Conservation (phyloP, 805 yeast genomes). For the Saturnispora diversa region DNA sequence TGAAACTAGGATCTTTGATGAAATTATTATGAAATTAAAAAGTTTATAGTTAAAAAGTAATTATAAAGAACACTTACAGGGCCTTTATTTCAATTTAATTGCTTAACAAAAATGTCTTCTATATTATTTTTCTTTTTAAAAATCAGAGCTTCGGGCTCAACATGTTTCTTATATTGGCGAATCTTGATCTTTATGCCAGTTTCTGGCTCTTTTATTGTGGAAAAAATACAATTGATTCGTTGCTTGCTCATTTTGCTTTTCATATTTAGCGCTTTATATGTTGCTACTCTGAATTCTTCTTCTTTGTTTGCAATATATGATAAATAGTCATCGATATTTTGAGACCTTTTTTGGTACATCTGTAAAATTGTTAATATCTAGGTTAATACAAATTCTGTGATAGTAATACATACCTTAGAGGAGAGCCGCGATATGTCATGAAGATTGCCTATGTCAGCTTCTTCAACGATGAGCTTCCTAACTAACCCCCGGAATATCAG, state of each 20-base stretch:
- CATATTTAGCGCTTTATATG: neutral
- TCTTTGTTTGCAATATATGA: conserved; percentile 3
- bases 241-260: neutral
- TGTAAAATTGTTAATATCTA: neutral
- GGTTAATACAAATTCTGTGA: neutral
- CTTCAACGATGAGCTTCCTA: neutral
- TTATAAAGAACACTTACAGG: too few species aligned
- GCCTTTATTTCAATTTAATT: too few species aligned
- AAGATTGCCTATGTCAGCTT: neutral
- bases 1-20: conserved; percentile 33
- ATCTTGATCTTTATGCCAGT: neutral
- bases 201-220: neutral
- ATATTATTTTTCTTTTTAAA: neutral
- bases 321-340: conserved; percentile 5
- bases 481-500: conserved; percentile 11
- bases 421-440: conserved; percentile 7
- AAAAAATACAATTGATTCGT: neutral
- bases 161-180: neutral
- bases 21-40: conserved; percentile 12
- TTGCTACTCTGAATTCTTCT: neutral
- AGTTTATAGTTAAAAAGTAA: too few species aligned
- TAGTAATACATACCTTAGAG: conserved; percentile 6
- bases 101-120: conserved; percentile 2
- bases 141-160: neutral
- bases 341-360: conserved; percentile 4